Percentiles rank a stretch among this genome's conserved stretches.
phyloP scores from a whole-genome alignment of 108 stramenopile genomes.

The Nitzschia sp. region DNA sequence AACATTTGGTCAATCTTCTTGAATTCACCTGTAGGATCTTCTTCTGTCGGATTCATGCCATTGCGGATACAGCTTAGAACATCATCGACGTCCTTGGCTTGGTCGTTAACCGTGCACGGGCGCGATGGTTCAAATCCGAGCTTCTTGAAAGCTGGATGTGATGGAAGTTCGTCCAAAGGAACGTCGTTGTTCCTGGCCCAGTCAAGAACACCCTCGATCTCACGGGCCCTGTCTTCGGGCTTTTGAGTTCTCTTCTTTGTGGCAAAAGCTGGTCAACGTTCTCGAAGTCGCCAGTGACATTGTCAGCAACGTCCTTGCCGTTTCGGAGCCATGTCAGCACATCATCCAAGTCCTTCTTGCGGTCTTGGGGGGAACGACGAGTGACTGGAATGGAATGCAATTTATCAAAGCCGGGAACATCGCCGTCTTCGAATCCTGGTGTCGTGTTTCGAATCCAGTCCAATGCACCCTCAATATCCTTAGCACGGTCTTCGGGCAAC shows the following conservation, averaged over 20 bases:
- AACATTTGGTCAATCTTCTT: slow-evolving; percentile 23
- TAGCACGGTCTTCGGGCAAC: slow-evolving; percentile 24
- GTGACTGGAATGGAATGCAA: slow-evolving; percentile 10
- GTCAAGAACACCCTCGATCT: slow-evolving; percentile 34
- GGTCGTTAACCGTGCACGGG: slow-evolving; percentile 1
- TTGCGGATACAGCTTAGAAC: slow-evolving; percentile 34
- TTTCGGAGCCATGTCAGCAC: slow-evolving; percentile 38
- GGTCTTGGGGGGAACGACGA: slow-evolving; percentile 10
- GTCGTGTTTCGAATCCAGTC: slow-evolving; percentile 21
- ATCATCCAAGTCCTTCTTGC: slow-evolving; percentile 15
- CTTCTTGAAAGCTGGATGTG: slow-evolving; percentile 9
- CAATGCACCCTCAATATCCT: slow-evolving; percentile 40
- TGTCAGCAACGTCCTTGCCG: slow-evolving; percentile 20
- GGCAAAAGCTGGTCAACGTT: slow-evolving; percentile 20
- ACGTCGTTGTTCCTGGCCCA: slow-evolving; percentile 29
- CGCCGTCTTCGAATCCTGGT: slow-evolving; percentile 1
- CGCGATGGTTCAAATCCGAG: background rate
- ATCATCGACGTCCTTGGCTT: slow-evolving; percentile 3
- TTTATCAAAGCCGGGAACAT: slow-evolving; percentile 6
- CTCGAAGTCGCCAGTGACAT: slow-evolving; percentile 24
- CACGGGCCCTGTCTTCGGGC: slow-evolving; percentile 25
- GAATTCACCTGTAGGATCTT: slow-evolving; percentile 30
- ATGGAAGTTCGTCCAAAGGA: slow-evolving; percentile 1
- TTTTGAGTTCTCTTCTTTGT: slow-evolving; percentile 10
- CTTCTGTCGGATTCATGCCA: background rate